Base-by-base conservation (phyloP, 306 rosid genomes). In the Medicago ruthenica region DNA sequence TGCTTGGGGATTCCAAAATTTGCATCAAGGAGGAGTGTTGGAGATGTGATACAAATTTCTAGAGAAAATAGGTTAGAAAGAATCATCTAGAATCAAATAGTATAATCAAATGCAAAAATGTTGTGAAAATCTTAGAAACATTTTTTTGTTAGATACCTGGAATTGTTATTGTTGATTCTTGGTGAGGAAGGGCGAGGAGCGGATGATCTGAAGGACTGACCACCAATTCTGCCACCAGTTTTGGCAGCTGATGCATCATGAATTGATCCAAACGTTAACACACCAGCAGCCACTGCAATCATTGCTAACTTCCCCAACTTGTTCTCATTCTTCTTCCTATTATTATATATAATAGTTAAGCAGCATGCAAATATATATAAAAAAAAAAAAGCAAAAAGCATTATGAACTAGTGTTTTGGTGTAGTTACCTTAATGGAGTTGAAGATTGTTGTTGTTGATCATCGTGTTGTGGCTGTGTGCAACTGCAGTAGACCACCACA, bases 211-310 rank as follows among this genome's bases (percentile, higher is more conserved):
- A 94, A 94, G 17, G 97, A 89, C 84, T 94, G 97, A 9, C 98
- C 98, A 6, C 98, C 98, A 21, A 94, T 53, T 81, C 98, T 83
- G 0, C 98, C 98, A 59, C 93, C 97, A 44, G 80, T 80, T 76
- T 94, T 94, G 21, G 97, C 97, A n/a, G 98, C 97, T 9, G 87
- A 90, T 7, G 95, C 97, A 78, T 90, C 96, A 11, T 88, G 93
- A 9, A 88, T 74, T 16, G 97, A 84, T 8, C 96, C 95, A 45
- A 92, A 34, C 17, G 93, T 83, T 85, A 92, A 80, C 48, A 90
- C 83, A 45, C 98, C 97, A 42, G 97, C 96, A 36, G 97, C 92
- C 67, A 94, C 67, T 39, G 96, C 83, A 37, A 88, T 85, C 17
- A 91, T 44, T 22, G 97, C 97, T 61, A 91, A 60, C 83, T 87